Base-by-base conservation (phyloP, 2,329 filamentous ascomycete species). In the Pseudogymnoascus sp. region DNA sequence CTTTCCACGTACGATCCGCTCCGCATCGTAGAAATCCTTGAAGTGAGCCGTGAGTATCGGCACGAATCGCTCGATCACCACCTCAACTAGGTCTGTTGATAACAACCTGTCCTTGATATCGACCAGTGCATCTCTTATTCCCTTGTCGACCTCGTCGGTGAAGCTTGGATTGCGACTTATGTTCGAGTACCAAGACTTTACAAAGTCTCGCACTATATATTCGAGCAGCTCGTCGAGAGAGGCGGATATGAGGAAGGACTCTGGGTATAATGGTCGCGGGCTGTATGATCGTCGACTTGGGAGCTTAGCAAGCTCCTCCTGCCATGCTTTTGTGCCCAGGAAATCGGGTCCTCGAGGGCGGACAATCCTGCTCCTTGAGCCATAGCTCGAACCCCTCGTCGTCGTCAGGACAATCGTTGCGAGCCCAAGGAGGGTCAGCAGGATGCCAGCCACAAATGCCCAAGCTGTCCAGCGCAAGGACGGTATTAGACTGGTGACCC, bases 1-100 rank as follows among this genome's bases (percentile, higher is more conserved):
- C 71, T 85, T 88, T 10, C 95, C 95, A 59, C 92, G 83, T 9
- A 99, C 89, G 7, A 84, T 82, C 61, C 88, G 83, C 75, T 99
- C 94, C 0, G 94, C 94, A 65, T 94, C 85, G 71, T 92, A 90
- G 67, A 96, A 96, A 65, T 96, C 90, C 65, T 83, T 89, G 67
- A 99, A 83, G 73, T 99, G 94, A 8, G 83, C 80, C 28, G 92
- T 97, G 65, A 99, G 72, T 61, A 97, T 84, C 10, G 95, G 95
- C 37, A 96, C 86, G 52, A 97, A 80, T 35, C 87, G 85, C 63
- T 87, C 89, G 15, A 92, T 91, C 48, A 89, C 78, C 48, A 92
- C 78, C 67, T 94, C 92, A 57, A 94, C 89, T 63, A 96, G 74
- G 73, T 99, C 94, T 66, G 92, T 81, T 35, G 83, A 81, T 62